Conservation (phyloP, 768 basidiomycete genomes). For the Pluteus cervinus region DNA sequence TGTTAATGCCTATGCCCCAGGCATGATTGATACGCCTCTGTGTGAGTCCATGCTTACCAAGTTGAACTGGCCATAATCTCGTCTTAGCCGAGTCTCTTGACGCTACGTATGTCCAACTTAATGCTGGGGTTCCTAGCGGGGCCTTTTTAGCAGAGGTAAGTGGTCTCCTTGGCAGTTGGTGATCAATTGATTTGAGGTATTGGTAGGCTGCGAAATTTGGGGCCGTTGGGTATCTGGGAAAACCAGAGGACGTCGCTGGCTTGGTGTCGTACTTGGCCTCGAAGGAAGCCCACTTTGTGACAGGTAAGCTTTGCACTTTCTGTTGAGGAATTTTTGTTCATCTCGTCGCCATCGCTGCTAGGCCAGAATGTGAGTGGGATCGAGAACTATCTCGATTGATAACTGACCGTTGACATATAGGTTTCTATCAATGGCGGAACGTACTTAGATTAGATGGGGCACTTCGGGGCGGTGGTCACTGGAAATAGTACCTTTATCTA, state of each 20-base stretch:
- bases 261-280: conserved; percentile 26
- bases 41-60: neutral
- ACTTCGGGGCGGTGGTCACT: too few relatives aligned
- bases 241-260: conserved; percentile 23
- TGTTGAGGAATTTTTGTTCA: neutral
- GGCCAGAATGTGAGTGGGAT: neutral
- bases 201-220: neutral
- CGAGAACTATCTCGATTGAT: neutral
- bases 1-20: conserved; percentile 25
- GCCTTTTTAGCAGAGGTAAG: too few relatives aligned
- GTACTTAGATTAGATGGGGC: too few relatives aligned
- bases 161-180: too few relatives aligned
- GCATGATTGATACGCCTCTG: conserved; percentile 6
- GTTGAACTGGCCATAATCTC: neutral
- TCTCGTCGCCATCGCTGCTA: too few relatives aligned
- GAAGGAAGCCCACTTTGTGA: conserved; percentile 24
- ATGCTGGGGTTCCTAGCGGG: too few relatives aligned
- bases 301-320: conserved; percentile 11
- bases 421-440: conserved; percentile 3
- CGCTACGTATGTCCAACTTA: neutral
- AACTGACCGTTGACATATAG: too few relatives aligned
- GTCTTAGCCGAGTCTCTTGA: neutral
- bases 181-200: neutral
- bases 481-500: too few relatives aligned
- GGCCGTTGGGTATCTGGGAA: conserved; percentile 12